A percentile compares a stretch with the other conserved stretches of the same genome.
phyloP scores from a whole-genome alignment of 202 grass and related monocot genomes.

The Zizania palustris region DNA sequence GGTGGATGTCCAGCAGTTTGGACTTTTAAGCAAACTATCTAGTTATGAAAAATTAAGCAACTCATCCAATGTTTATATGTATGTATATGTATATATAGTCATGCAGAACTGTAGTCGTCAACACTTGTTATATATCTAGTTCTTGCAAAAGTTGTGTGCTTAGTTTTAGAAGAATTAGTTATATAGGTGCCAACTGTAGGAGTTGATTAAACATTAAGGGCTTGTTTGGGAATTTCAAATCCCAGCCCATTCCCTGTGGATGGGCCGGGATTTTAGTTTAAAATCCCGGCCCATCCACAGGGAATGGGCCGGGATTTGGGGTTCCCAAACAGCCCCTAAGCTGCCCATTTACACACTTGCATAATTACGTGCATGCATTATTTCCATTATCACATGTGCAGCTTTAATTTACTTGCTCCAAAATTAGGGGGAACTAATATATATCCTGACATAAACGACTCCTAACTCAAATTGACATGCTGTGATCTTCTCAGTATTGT shows the following conservation, averaged over 20 bases:
- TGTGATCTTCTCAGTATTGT: neutral
- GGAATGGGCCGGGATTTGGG: too few relatives aligned
- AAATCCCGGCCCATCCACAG: too few relatives aligned
- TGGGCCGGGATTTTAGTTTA: too few relatives aligned
- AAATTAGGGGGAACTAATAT: neutral
- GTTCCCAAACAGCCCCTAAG: too few relatives aligned
- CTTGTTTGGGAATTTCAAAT: too few relatives aligned
- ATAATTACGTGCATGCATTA: too few relatives aligned
- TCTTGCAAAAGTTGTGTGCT: constrained; percentile 4
- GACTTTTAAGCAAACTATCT: neutral
- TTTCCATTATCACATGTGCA: constrained; percentile 33
- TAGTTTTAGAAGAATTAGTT: neutral
- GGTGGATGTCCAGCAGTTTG: neutral
- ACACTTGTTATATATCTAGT: neutral
- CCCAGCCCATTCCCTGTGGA: too few relatives aligned
- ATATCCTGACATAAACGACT: neutral
- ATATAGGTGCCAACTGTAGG: constrained; percentile 1
- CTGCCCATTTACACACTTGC: neutral
- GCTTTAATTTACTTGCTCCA: neutral
- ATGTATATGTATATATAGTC: neutral
- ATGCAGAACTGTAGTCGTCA: neutral
- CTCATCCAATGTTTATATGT: neutral
- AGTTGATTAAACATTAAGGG: constrained; percentile 26
- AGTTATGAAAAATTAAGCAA: constrained; percentile 17
- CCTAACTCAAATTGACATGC: neutral